Evolutionary conservation across 1,284 basidiomycete genomes (phyloP), one percentile per base, ranked within the genome.

Genomic region (Fereydounia khargensis): DNA sequence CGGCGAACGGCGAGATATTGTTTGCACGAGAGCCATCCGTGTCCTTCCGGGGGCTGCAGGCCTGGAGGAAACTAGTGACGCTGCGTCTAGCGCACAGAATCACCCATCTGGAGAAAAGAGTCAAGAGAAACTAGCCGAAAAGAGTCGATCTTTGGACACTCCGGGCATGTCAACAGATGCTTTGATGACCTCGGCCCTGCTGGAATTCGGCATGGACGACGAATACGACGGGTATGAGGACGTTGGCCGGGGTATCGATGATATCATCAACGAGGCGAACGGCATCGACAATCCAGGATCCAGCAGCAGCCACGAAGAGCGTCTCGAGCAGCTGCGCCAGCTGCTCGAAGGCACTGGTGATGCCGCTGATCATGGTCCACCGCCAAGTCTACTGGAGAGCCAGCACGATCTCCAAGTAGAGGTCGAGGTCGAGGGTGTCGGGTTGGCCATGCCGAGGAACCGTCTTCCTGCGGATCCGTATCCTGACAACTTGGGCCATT

Each of bases 201-300:
- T 58, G 27, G 47, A 63, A n/a, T 69, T 67, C 37, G 46, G 35
- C 21, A 47, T 52, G 42, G 53, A 57, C 3, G 43, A 57, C 16
- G 68, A 70, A 22, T 70, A 70, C 35, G 68, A 70, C 19, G 68
- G 65, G 2, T 70, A 68, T 39, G 64, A 68, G 24, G 65, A 70
- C 37, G 50, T 62, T 2, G 59, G 59, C 2, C 50, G 49, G 11
- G 42, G 58, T 24, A 28, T 61, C 28, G 24, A 55, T 20, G 47
- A 51, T 6, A n/a, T 51, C 11, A 47, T 54, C 31, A 47, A 51
- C n/a, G 57, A 48, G 25, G 45, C 48, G 1, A 17, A 47, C 16
- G 39, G 31, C 20, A 18, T 42, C 23, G 39, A 42, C 11, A 22
- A 4, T n/a, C 30, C 30, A 21, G 39, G 22, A 7, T 40, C 51